These are phyloP conservation scores for Coprinopsis sp. DNA, from an alignment of 768 basidiomycete genomes.

Conservation along the genomic window DNA sequence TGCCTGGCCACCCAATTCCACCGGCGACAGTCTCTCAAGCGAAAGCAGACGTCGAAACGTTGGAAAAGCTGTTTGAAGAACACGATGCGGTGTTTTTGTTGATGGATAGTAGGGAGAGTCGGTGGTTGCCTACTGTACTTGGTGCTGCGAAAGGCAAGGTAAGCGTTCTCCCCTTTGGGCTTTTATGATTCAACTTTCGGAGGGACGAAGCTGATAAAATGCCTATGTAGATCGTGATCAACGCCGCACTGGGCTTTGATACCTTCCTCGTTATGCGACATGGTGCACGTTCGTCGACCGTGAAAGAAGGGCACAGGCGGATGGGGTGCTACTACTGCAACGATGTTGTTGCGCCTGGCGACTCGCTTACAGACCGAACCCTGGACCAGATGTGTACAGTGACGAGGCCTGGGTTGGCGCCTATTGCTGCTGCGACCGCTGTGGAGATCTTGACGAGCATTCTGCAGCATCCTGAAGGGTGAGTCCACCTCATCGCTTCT, in stretches of 20 bases:
- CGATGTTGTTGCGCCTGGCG: slow-evolving; percentile 93
- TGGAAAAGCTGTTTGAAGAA: slow-evolving; percentile 73
- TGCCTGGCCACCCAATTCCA: slow-evolving; percentile 95
- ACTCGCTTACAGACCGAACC: slow-evolving; percentile 82
- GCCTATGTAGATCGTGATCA: slow-evolving; percentile 95
- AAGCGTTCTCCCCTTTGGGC: slow-evolving; percentile 2
- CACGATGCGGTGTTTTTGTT: slow-evolving; percentile 92
- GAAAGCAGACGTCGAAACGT: slow-evolving; percentile 59
- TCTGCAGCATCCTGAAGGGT: slow-evolving; percentile 89
- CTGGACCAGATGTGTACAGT: slow-evolving; percentile 99
- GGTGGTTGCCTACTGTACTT: slow-evolving; percentile 93
- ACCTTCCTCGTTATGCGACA: slow-evolving; percentile 97
- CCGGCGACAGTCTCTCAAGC: slow-evolving; percentile 45
- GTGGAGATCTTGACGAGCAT: slow-evolving; percentile 90
- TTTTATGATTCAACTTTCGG: not conserved
- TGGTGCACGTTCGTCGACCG: slow-evolving; percentile 53
- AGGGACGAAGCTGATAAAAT: not conserved
- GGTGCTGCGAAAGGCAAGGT: slow-evolving; percentile 85
- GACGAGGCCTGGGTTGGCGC: slow-evolving; percentile 89
- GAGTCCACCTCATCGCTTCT: no score
- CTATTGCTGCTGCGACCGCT: slow-evolving; percentile 87
- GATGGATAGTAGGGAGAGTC: slow-evolving; percentile 97
- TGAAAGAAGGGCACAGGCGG: slow-evolving; percentile 25
- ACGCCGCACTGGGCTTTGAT: slow-evolving; percentile 94
- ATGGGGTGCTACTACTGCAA: slow-evolving; percentile 99